A percentile compares a stretch with the other conserved stretches of the same genome.
Evolutionary conservation across 2,329 filamentous ascomycete genomes (phyloP).

Genomic region (Arthroderma sp.): DNA sequence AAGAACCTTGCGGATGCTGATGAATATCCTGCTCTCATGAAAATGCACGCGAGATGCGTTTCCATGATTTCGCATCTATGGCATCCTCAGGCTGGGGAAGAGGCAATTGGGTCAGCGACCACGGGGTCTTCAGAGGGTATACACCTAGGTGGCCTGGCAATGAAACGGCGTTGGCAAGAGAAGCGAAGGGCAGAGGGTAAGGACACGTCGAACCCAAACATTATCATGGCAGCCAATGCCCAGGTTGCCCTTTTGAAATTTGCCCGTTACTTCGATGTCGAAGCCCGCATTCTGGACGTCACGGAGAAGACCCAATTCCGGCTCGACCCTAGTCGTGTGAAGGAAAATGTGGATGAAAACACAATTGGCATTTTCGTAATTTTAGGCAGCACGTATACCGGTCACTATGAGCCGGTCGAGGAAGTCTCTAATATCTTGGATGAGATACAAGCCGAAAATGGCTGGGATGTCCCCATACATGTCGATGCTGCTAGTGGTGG

Average conservation of each 20-base stretch:
- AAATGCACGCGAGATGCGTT: conserved; percentile 54
- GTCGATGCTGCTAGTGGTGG: conserved; percentile 32
- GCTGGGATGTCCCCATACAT: conserved; percentile 51
- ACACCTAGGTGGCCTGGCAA: conserved; percentile 55
- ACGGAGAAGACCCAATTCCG: conserved; percentile 47
- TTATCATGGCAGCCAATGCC: conserved; percentile 61
- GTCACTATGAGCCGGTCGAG: conserved; percentile 60
- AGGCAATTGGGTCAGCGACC: conserved; percentile 55
- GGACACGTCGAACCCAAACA: conserved; percentile 52
- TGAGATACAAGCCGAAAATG: conserved; percentile 47
- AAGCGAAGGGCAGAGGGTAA: conserved; percentile 47
- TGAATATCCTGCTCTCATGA: conserved; percentile 47
- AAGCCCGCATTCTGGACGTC: conserved; percentile 51
- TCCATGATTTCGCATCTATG: conserved; percentile 56
- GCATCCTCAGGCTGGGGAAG: conserved; percentile 48
- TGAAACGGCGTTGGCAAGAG: conserved; percentile 65
- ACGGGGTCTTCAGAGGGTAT: conserved; percentile 61
- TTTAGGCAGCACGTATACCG: conserved; percentile 58
- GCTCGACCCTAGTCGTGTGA: conserved; percentile 51
- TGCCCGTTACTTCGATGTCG: conserved; percentile 60
- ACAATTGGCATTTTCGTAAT: conserved; percentile 67
- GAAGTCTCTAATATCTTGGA: conserved; percentile 54
- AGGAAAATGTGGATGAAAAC: conserved; percentile 58
- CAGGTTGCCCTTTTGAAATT: conserved; percentile 64
- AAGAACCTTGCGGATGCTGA: conserved; percentile 64